Evolutionary conservation across 352 stramenopile species (phyloP), one percentile per base, ranked within the genome.

Genomic region (Achlya hypogyna): DNA sequence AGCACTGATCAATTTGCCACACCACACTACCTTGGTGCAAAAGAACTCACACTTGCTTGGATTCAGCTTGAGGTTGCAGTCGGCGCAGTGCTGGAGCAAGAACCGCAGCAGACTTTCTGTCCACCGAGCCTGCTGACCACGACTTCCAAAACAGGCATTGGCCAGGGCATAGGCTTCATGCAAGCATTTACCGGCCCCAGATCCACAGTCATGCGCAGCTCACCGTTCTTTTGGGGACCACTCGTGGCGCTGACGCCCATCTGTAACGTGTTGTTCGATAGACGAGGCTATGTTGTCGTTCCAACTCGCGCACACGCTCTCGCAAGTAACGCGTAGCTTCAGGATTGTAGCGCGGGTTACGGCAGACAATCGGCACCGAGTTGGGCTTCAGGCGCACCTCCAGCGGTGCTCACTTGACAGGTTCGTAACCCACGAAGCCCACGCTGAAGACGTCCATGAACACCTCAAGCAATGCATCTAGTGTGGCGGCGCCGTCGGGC

Each of bases 181-280:
- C n/a, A 29, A 9, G 3, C n/a, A 47, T 71, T 71, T 9, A 71
- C 47, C 4, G 52, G 20, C 9, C 63, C n/a, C 45, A 69, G 2
- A 59, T 71, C 54, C 12, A 71, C 65, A n/a, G 52, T 71, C 65
- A 71, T 69, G 23, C 62, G 59, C 14, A 54, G 35, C 27, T n/a
- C 64, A 31, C 27, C 67, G 28, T 68, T 32, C 38, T 71, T 65
- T 22, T 73, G 4, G 45, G 51, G 4, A 73, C 66, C 14, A 75
- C 51, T 6, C 63, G 49, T 20, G 71, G 51, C 32, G 71, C 38
- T 10, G 53, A 73, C 20, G 40, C 65, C 66, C 66, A 73, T 5
- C 59, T 2, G 29, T 43, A 69, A 6, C 43, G 25, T 16, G 28
- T 27, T 31, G 68, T 73, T 40, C 52, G 52, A 22, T 62, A 56